Conservation (phyloP, 108 stramenopile genomes). For the Cyclotella distinguenda region DNA sequence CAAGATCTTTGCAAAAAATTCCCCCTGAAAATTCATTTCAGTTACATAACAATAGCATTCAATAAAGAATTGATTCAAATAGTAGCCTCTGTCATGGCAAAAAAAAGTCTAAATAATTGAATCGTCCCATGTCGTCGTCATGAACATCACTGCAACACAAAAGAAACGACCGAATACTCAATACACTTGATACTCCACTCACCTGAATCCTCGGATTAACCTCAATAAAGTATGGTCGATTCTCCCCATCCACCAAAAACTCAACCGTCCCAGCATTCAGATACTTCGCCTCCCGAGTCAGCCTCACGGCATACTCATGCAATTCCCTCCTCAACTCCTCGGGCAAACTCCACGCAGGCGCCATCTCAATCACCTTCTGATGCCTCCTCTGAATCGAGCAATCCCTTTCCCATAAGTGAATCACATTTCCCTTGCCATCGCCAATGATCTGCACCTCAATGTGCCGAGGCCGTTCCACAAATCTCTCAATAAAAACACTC, state of each 20-base stretch:
- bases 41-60: too few relatives aligned
- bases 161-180: not conserved
- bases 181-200: not conserved
- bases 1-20: too few relatives aligned
- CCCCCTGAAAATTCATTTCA: too few relatives aligned
- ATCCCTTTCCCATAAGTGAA: constrained; percentile 94
- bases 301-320: constrained; percentile 82
- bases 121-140: too few relatives aligned
- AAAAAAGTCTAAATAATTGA: too few relatives aligned
- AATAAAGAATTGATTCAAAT: too few relatives aligned
- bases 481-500: constrained; percentile 80
- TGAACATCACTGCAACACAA: constrained; percentile 1
- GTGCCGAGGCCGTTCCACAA: constrained; percentile 86
- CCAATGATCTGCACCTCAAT: constrained; percentile 96
- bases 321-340: constrained; percentile 67
- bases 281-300: constrained; percentile 88
- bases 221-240: constrained; percentile 93
- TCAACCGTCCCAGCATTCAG: constrained; percentile 98
- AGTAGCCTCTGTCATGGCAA: too few relatives aligned
- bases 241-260: constrained; percentile 86
- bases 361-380: constrained; percentile 98
- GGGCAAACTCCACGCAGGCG: constrained; percentile 87
- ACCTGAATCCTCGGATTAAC: constrained; percentile 94
- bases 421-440: constrained; percentile 90
- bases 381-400: constrained; percentile 94